phyloP scores from a whole-genome alignment of 495 filamentous ascomycete species.

The Neurospora cerealis region DNA sequence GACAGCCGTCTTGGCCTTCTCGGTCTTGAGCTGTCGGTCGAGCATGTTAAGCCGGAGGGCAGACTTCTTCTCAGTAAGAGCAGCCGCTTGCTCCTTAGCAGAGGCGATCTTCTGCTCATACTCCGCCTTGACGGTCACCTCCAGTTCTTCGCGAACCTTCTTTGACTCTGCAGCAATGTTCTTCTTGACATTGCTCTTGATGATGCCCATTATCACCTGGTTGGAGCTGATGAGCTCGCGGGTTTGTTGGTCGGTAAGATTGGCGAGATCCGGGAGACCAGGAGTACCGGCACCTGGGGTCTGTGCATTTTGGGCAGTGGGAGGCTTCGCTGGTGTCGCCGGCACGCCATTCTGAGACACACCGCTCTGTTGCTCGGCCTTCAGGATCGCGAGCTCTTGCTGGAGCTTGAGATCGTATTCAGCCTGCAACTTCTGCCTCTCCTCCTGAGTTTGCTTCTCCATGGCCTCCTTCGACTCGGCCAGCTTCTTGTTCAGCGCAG shows the following conservation, averaged over 20 bases:
- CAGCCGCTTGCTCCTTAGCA: constrained; percentile 41
- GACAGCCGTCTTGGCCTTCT: constrained; percentile 62
- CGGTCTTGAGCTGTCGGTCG: constrained; percentile 54
- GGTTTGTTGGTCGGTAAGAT: constrained; percentile 50
- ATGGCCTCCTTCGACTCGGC: constrained; percentile 45
- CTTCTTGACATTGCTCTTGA: constrained; percentile 56
- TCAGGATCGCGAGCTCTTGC: constrained; percentile 48
- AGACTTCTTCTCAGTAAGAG: constrained; percentile 53
- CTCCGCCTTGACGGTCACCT: constrained; percentile 31
- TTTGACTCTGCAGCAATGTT: constrained; percentile 48
- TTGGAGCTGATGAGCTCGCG: constrained; percentile 56
- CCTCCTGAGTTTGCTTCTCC: constrained; percentile 35
- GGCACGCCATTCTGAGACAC: constrained; percentile 24
- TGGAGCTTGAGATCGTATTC: constrained; percentile 57
- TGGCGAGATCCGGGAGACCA: constrained; percentile 28
- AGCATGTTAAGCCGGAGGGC: constrained; percentile 69
- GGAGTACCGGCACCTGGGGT: constrained; percentile 25
- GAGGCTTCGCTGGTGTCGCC: constrained; percentile 24
- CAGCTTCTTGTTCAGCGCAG: constrained; percentile 57
- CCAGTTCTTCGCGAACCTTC: constrained; percentile 43
- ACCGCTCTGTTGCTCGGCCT: constrained; percentile 36
- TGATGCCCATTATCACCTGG: constrained; percentile 51
- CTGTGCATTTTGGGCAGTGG: constrained; percentile 15
- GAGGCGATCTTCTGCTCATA: constrained; percentile 41
- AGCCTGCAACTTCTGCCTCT: constrained; percentile 47